A percentile compares a stretch with the other conserved stretches of the same genome.
phyloP scores from a whole-genome alignment of 129 eudicot species.

The Apium graveolens region DNA sequence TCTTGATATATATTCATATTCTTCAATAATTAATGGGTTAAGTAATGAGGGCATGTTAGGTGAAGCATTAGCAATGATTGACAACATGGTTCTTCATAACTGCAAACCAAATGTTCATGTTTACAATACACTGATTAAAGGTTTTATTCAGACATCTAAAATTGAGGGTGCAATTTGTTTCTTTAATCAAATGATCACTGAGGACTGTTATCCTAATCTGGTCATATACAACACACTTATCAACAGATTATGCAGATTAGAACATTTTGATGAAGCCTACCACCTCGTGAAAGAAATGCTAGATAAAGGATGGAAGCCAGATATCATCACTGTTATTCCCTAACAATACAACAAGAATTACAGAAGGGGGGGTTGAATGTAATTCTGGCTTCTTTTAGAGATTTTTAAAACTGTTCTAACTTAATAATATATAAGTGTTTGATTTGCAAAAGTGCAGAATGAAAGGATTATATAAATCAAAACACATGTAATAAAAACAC shows the following conservation, averaged over 20 bases:
- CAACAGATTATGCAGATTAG: conserved; percentile 57
- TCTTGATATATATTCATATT: conserved; percentile 52
- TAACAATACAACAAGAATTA: too few species aligned
- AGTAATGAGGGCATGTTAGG: conserved; percentile 52
- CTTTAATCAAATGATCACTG: conserved; percentile 34
- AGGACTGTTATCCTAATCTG: conserved; percentile 49
- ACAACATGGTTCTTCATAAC: conserved; percentile 39
- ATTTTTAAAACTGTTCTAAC: too few species aligned
- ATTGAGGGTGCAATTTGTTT: conserved; percentile 43
- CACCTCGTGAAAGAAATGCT: conserved; percentile 59
- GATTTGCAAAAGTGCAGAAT: too few species aligned
- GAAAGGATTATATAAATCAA: too few species aligned
- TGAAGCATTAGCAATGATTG: conserved; percentile 46
- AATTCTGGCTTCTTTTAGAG: too few species aligned
- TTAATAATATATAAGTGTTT: too few species aligned
- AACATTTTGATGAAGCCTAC: conserved; percentile 66
- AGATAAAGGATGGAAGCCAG: conserved; percentile 58
- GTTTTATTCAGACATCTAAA: conserved; percentile 48
- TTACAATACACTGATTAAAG: conserved; percentile 64
- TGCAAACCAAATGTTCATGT: conserved; percentile 54
- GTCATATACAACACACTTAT: conserved; percentile 75
- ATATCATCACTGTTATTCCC: conserved; percentile 58
- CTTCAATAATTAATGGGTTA: conserved; percentile 60
- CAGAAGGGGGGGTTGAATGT: too few species aligned
- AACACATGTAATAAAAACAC: too few species aligned